Conservation (phyloP, 2,329 filamentous ascomycete genomes). For the Paecilomyces variotii region DNA sequence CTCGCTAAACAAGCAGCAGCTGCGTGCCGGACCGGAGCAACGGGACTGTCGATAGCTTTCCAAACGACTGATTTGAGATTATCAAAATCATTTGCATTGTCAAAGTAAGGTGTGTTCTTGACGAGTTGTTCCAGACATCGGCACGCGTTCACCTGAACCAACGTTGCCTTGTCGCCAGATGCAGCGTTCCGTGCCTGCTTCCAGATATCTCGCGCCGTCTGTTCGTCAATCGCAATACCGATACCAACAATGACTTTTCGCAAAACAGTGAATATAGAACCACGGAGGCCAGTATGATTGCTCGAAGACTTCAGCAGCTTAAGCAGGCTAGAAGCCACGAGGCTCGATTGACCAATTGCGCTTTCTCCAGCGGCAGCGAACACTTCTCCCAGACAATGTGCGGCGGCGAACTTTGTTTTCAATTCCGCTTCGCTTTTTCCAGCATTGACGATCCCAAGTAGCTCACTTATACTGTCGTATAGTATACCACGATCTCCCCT, state of each 20-base stretch:
- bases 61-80: slow-evolving; percentile 73
- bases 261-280: slow-evolving; percentile 66
- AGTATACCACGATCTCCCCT: slow-evolving; percentile 85
- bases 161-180: slow-evolving; percentile 68
- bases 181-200: slow-evolving; percentile 77
- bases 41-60: slow-evolving; percentile 76
- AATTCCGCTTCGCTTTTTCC: slow-evolving; percentile 73
- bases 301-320: slow-evolving; percentile 74
- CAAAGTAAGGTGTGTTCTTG: slow-evolving; percentile 69
- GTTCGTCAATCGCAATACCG: slow-evolving; percentile 70
- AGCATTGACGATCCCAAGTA: slow-evolving; percentile 62
- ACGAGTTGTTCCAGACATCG: slow-evolving; percentile 68
- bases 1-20: slow-evolving; percentile 79
- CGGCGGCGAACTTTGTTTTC: slow-evolving; percentile 76
- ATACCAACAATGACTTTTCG: slow-evolving; percentile 71
- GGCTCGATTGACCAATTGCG: slow-evolving; percentile 70
- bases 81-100: slow-evolving; percentile 84
- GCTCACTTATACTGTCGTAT: slow-evolving; percentile 89
- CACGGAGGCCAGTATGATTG: slow-evolving; percentile 73
- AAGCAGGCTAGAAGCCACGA: slow-evolving; percentile 63
- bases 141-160: slow-evolving; percentile 72
- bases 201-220: slow-evolving; percentile 81
- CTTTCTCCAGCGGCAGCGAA: slow-evolving; percentile 92
- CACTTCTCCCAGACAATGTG: slow-evolving; percentile 77
- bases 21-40: slow-evolving; percentile 68